These are phyloP conservation scores for Botrytis squamosa DNA, from an alignment of 2,329 filamentous ascomycete species.

Conservation along the genomic window DNA sequence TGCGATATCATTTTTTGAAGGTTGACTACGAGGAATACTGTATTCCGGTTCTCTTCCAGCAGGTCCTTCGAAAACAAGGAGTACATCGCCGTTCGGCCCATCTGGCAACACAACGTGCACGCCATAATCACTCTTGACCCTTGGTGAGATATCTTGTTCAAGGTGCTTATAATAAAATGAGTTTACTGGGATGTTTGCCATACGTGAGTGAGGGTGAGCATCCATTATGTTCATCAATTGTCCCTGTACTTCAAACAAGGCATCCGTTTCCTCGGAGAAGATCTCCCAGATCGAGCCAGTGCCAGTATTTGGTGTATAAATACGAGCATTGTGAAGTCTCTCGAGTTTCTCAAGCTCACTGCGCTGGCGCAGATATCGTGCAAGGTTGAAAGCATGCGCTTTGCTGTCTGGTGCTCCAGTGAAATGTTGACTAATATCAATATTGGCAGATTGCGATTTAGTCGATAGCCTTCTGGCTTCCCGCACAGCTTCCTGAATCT, in stretches of 20 bases:
- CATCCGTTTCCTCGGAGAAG: constrained; percentile 83
- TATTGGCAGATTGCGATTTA: constrained; percentile 77
- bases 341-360: constrained; percentile 82
- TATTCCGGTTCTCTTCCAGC: constrained; percentile 49
- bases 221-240: constrained; percentile 74
- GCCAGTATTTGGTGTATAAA: constrained; percentile 75
- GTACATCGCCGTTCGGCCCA: constrained; percentile 54
- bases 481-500: constrained; percentile 72
- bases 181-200: constrained; percentile 67
- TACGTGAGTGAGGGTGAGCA: constrained; percentile 70
- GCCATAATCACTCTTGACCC: constrained; percentile 66
- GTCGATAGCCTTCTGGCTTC: constrained; percentile 86
- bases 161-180: constrained; percentile 78
- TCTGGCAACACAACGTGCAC: constrained; percentile 74
- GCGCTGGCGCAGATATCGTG: constrained; percentile 81
- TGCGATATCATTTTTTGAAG: constrained; percentile 49
- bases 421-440: constrained; percentile 81
- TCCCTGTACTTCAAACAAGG: constrained; percentile 69
- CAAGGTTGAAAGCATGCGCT: constrained; percentile 79
- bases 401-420: constrained; percentile 71
- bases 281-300: constrained; percentile 81
- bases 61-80: constrained; percentile 74
- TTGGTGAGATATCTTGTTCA: constrained; percentile 60
- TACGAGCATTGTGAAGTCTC: constrained; percentile 76
- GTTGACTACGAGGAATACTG: constrained; percentile 54